Evolutionary conservation across 148 eudicot species (phyloP), one percentile per base, ranked within the genome.

Genomic region (Chenopodium suecicum): DNA sequence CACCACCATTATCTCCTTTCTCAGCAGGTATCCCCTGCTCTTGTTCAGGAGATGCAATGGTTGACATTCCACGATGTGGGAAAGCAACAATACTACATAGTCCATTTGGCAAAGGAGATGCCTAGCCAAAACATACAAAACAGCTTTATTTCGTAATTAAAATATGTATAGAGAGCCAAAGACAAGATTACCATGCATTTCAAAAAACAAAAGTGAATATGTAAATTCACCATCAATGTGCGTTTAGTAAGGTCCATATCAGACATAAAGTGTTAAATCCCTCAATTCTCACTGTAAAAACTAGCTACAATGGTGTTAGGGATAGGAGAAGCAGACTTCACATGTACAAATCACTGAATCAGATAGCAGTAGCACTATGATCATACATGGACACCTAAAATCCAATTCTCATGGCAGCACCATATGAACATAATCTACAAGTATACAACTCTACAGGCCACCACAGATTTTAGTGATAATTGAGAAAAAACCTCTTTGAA

Each of bases 31-130:
- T 72, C 74, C 84, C 87, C 48, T 89, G 84, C 65, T 79, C 88
- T 83, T 82, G 87, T 81, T 93, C 83, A 75, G 91, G 85, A 52
- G 98, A 86, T 73, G 94, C 91, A 50, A 91, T 88, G 71, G 97
- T 90, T 41, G 93, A 92, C 81, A 95, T 79, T 82, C 97, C 90
- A 81, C 82, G 85, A 63, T 84, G 83, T 32, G 83, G 88, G 60
- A 90, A 89, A 72, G 82, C 78, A 22, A 83, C 82, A 73, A 85
- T 46, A 70, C 66, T 71, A 31, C 72, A 80, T 64, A 80, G 14
- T 65, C 85, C 85, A 80, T 83, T 82, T 54, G 82, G 87, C 74
- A 86, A 82, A 29, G 84, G 67, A 44, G 94, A 83, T 63, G 84
- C 82, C 72, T 89, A 82, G 66, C 84, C 85, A 31, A 75, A 63